phyloP scores from a whole-genome alignment of 2,329 filamentous ascomycete species.

The Neurospora crassa region DNA sequence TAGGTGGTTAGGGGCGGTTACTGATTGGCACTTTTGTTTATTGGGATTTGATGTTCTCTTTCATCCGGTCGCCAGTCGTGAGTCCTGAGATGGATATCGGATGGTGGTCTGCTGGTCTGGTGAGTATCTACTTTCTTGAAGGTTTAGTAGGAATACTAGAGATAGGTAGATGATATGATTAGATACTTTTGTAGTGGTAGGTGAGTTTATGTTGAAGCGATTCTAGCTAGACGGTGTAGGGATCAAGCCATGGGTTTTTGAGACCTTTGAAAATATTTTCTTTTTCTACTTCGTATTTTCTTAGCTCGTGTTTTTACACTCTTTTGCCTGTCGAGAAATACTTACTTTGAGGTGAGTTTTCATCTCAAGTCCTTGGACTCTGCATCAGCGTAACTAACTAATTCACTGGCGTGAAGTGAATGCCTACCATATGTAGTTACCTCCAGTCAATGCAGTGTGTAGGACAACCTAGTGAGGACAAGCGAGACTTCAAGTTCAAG shows the following conservation, averaged over 20 bases:
- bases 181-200: no score
- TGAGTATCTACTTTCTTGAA: background rate
- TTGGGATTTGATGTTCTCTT: background rate
- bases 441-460: background rate
- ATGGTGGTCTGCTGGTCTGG: background rate
- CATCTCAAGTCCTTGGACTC: background rate
- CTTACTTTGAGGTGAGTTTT: no score
- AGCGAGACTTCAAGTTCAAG: background rate
- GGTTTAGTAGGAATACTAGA: background rate
- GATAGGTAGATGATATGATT: no score
- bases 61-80: background rate
- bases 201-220: no score
- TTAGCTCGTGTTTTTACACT: no score
- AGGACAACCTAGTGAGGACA: background rate
- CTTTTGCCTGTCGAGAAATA: no score
- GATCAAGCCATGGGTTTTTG: no score
- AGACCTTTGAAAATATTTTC: no score
- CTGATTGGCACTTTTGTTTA: background rate
- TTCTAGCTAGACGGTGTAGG: no score
- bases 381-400: background rate
- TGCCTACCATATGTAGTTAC: background rate
- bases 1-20: background rate
- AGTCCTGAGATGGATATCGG: background rate
- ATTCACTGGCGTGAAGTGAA: background rate
- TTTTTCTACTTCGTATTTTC: no score